Evolutionary conservation across 1,284 basidiomycete genomes (phyloP).

Genomic region (Mycosarcoma mackinlayi): DNA sequence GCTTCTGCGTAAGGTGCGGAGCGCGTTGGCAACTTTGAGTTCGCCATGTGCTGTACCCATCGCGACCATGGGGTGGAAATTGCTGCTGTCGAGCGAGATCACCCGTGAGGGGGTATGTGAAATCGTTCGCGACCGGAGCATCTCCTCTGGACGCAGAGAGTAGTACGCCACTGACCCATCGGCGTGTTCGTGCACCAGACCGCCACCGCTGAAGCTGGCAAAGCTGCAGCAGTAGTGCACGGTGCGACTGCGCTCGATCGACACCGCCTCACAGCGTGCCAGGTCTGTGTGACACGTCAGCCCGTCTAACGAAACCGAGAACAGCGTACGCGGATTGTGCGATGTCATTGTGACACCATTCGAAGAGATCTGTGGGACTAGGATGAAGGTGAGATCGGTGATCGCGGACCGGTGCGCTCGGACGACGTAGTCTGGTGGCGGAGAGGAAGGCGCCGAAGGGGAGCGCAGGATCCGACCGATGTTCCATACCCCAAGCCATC

Average conservation of each 20-base stretch:
- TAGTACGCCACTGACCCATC: constrained; percentile 31
- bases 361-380: constrained; percentile 15
- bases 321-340: constrained; percentile 8
- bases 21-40: constrained; percentile 30
- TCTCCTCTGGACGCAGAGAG: constrained; percentile 22
- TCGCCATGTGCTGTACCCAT: constrained; percentile 29
- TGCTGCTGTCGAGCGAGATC: background rate
- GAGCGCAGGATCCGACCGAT: constrained; percentile 22
- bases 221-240: constrained; percentile 27
- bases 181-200: constrained; percentile 34
- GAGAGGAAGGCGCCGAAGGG: background rate
- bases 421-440: constrained; percentile 18
- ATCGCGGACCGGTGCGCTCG: constrained; percentile 29
- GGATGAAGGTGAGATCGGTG: constrained; percentile 27
- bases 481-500: constrained; percentile 43
- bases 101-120: constrained; percentile 13
- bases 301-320: constrained; percentile 28
- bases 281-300: constrained; percentile 12
- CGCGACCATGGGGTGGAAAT: constrained; percentile 34
- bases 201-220: constrained; percentile 7
- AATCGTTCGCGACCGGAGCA: constrained; percentile 22
- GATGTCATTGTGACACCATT: constrained; percentile 5
- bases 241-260: constrained; percentile 20
- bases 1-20: constrained; percentile 9
- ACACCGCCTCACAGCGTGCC: background rate